Percentiles rank a stretch among this genome's conserved stretches.
Evolutionary conservation across 805 yeast genomes (phyloP).

Genomic region (Candida silvatica): DNA sequence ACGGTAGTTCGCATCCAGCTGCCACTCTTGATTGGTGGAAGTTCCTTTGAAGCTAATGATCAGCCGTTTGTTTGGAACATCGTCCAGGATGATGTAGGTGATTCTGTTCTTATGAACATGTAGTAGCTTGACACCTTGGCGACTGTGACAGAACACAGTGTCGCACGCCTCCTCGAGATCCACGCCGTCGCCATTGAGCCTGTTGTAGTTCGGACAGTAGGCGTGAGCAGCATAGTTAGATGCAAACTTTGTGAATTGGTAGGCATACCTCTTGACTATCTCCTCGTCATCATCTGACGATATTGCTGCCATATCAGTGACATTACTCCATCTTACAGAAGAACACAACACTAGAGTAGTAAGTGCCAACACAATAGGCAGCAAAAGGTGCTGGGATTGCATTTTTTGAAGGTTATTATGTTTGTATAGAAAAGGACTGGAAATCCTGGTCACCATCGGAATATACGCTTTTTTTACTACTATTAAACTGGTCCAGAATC

Average conservation of each 20-base stretch:
- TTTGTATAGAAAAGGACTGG: no score
- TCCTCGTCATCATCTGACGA: no score
- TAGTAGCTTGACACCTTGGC: background rate
- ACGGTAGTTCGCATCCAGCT: slow-evolving; percentile 4
- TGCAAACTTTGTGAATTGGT: background rate
- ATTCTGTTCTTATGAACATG: background rate
- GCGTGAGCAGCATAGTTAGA: slow-evolving; percentile 2
- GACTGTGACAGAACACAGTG: slow-evolving; percentile 5
- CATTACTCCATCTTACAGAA: no score
- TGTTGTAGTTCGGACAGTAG: slow-evolving; percentile 3
- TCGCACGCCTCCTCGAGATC: slow-evolving; percentile 3
- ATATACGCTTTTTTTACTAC: no score
- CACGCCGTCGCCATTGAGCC: background rate
- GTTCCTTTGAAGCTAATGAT: slow-evolving; percentile 8
- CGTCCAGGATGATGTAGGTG: slow-evolving; percentile 2
- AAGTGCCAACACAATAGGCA: background rate
- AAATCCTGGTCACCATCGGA: no score
- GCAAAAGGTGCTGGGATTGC: background rate
- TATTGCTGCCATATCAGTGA: no score
- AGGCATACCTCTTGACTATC: no score
- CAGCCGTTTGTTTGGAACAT: slow-evolving; percentile 1
- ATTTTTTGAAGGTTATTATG: no score
- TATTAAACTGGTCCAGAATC: no score
- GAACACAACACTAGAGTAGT: background rate
- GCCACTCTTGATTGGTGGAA: slow-evolving; percentile 6